These are phyloP conservation scores for Pleurotus tuber-regium DNA, from an alignment of 768 basidiomycete species.

Conservation along the genomic window DNA sequence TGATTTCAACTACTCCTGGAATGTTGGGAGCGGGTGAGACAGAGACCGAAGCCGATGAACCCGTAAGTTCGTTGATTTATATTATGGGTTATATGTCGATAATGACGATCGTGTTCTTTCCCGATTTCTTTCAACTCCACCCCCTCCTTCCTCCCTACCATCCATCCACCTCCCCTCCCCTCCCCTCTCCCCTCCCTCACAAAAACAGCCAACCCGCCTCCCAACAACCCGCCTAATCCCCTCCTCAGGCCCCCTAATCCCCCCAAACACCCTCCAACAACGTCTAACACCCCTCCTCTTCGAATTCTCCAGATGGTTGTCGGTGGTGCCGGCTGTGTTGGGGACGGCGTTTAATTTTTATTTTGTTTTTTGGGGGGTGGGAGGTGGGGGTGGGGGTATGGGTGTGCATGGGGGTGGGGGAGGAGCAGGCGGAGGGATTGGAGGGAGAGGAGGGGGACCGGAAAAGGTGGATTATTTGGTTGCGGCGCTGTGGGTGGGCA, in stretches of 20 bases:
- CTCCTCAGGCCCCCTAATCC: constrained; percentile 46
- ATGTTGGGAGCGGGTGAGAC: constrained; percentile 69
- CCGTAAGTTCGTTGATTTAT: constrained; percentile 43
- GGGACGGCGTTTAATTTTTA: constrained; percentile 65
- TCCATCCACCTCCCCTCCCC: neutral
- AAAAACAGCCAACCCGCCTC: constrained; percentile 61
- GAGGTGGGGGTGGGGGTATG: constrained; percentile 18
- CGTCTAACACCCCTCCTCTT: constrained; percentile 61
- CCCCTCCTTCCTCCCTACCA: constrained; percentile 2
- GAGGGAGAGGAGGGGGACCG: no score
- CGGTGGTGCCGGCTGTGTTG: constrained; percentile 69
- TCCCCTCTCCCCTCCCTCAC: constrained; percentile 4
- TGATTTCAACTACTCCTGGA: constrained; percentile 64
- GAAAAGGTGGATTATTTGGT: constrained; percentile 64
- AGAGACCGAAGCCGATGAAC: constrained; percentile 77
- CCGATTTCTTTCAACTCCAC: neutral
- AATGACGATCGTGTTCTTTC: neutral
- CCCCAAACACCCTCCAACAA: constrained; percentile 43
- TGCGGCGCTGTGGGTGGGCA: constrained; percentile 68
- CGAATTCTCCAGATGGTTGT: constrained; percentile 65
- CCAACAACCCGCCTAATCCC: constrained; percentile 66
- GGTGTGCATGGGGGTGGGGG: no score
- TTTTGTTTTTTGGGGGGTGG: constrained; percentile 32
- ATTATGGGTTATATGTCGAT: no score
- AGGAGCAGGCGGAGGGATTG: no score